phyloP scores from a whole-genome alignment of 1,139 yeast genomes.

The Debaryomyces sp. region DNA sequence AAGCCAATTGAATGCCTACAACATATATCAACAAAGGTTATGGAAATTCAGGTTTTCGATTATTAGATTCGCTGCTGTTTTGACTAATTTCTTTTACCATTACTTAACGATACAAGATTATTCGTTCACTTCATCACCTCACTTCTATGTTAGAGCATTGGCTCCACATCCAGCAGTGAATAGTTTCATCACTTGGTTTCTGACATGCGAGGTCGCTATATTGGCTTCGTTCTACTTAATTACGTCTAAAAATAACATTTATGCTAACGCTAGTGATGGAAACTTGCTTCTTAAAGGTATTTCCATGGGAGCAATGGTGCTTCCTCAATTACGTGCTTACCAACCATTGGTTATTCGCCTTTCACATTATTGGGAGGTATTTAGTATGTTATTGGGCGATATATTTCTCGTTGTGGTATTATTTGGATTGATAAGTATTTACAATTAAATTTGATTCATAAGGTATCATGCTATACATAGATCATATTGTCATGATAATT shows the following conservation, averaged over 20 bases:
- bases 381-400: slow-evolving; percentile 43
- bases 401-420: slow-evolving; percentile 40
- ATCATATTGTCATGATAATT: neutral
- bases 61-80: slow-evolving; percentile 29
- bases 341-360: slow-evolving; percentile 31
- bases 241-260: slow-evolving; percentile 27
- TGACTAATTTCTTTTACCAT: slow-evolving; percentile 41
- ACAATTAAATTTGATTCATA: slow-evolving; percentile 8
- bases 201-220: slow-evolving; percentile 36
- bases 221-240: slow-evolving; percentile 38
- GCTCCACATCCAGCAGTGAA: slow-evolving; percentile 16
- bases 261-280: slow-evolving; percentile 27
- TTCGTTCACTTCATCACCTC: slow-evolving; percentile 34
- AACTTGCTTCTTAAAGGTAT: slow-evolving; percentile 33
- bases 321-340: slow-evolving; percentile 36
- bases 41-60: slow-evolving; percentile 38
- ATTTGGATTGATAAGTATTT: slow-evolving; percentile 40
- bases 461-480: slow-evolving; percentile 11
- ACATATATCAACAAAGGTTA: slow-evolving; percentile 33
- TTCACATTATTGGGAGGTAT: slow-evolving; percentile 42
- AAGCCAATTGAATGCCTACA: slow-evolving; percentile 32
- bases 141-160: slow-evolving; percentile 30
- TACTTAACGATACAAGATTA: slow-evolving; percentile 19
- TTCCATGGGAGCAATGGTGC: slow-evolving; percentile 37
- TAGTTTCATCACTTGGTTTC: slow-evolving; percentile 32